Conservation (phyloP, 2,329 filamentous ascomycete genomes). For the Hypomyces perniciosus region DNA sequence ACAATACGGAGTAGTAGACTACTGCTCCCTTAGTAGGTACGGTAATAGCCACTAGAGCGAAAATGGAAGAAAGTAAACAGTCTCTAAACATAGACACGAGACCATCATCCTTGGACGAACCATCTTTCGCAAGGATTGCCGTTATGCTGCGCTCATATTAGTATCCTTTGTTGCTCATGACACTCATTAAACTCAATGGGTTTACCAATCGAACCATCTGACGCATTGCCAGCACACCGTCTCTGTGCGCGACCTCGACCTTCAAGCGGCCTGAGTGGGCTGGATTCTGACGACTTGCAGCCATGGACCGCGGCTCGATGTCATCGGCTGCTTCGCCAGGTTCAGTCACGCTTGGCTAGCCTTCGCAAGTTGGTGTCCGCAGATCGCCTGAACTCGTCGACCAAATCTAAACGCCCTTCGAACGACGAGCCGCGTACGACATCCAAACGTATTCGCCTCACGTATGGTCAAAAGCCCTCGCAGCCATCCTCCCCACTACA, state of each 20-base stretch:
- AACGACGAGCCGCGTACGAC: slow-evolving; percentile 7
- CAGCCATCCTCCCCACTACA: neutral
- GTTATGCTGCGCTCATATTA: neutral
- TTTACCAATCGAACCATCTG: too few species aligned
- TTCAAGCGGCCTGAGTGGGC: neutral
- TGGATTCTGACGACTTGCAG: slow-evolving; percentile 18
- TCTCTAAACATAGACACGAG: neutral
- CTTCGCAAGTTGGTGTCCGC: slow-evolving; percentile 31
- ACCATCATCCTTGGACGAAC: too few species aligned
- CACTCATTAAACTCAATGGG: neutral
- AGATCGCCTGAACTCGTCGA: slow-evolving; percentile 10
- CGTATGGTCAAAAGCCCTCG: slow-evolving; percentile 22
- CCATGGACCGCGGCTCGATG: slow-evolving; percentile 45
- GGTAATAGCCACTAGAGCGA: slow-evolving; percentile 19
- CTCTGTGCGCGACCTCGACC: neutral
- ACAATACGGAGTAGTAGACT: neutral
- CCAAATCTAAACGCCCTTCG: slow-evolving; percentile 19
- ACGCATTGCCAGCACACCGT: neutral
- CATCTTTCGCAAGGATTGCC: too few species aligned
- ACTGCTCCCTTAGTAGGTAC: neutral
- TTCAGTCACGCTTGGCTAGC: slow-evolving; percentile 37
- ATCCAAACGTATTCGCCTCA: slow-evolving; percentile 25
- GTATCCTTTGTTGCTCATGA: neutral
- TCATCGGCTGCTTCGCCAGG: slow-evolving; percentile 40
- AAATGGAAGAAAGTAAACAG: slow-evolving; percentile 29